Evolutionary conservation across 768 basidiomycete species (phyloP).

Genomic region (Tubosaeta brunneosetosa): DNA sequence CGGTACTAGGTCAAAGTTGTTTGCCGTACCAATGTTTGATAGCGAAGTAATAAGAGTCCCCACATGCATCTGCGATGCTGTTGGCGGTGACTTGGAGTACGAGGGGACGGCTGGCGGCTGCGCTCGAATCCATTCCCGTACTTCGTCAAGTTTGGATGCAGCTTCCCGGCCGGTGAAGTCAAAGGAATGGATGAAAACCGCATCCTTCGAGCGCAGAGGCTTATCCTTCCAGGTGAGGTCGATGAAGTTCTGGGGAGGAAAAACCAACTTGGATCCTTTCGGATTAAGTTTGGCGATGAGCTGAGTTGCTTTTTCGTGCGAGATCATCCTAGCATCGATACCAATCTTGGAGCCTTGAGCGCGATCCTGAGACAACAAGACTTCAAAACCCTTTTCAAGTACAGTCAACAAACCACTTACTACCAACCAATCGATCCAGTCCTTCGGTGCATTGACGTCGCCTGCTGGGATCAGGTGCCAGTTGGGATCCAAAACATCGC

Average conservation of each 20-base stretch:
- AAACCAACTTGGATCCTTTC: conserved; percentile 63
- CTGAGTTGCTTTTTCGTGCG: conserved; percentile 62
- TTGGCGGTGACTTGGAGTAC: conserved; percentile 60
- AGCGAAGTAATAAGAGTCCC: conserved; percentile 67
- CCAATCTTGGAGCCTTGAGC: conserved; percentile 54
- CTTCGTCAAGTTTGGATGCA: conserved; percentile 58
- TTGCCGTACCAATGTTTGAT: conserved; percentile 58
- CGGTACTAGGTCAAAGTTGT: background rate
- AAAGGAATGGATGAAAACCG: conserved; percentile 63
- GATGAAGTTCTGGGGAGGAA: conserved; percentile 78
- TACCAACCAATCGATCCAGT: conserved; percentile 79
- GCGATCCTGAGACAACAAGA: conserved; percentile 31
- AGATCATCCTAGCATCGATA: conserved; percentile 80
- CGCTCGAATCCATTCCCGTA: conserved; percentile 65
- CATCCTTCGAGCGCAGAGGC: conserved; percentile 60
- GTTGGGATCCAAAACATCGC: conserved; percentile 61
- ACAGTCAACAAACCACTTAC: conserved; percentile 33
- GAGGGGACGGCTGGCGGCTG: conserved; percentile 57
- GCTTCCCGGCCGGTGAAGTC: conserved; percentile 69
- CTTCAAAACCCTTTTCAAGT: conserved; percentile 1
- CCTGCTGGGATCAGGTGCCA: conserved; percentile 69
- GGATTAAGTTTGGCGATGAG: conserved; percentile 52
- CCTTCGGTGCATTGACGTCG: conserved; percentile 46
- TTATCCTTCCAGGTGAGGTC: conserved; percentile 81
- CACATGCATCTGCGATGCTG: conserved; percentile 57